Conservation (phyloP, 2,329 filamentous ascomycete genomes). For the Fusarium tupiense region DNA sequence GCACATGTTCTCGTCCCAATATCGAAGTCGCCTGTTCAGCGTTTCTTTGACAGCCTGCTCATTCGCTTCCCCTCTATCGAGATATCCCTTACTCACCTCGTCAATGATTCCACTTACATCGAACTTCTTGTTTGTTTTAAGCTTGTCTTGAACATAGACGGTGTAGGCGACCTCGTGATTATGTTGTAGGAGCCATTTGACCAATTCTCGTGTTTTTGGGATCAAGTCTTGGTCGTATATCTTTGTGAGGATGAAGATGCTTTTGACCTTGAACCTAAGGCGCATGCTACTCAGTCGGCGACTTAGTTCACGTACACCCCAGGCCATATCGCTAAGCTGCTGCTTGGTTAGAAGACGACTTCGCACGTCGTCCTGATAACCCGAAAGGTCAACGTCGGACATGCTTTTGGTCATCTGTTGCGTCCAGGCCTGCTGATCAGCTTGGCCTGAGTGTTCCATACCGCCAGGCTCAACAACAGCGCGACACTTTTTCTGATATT, state of each 20-base stretch:
- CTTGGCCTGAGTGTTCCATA: slow-evolving; percentile 59
- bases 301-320: slow-evolving; percentile 90
- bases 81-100: slow-evolving; percentile 62
- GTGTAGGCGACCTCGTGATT: slow-evolving; percentile 75
- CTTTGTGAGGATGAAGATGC: slow-evolving; percentile 90
- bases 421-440: slow-evolving; percentile 67
- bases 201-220: slow-evolving; percentile 77
- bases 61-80: slow-evolving; percentile 48
- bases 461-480: slow-evolving; percentile 53
- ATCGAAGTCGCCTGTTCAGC: slow-evolving; percentile 69
- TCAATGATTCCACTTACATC: slow-evolving; percentile 74
- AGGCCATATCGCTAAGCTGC: slow-evolving; percentile 95
- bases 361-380: slow-evolving; percentile 53
- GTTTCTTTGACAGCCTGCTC: slow-evolving; percentile 48
- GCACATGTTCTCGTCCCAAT: slow-evolving; percentile 86
- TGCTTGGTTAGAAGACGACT: slow-evolving; percentile 91
- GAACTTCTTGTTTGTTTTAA: slow-evolving; percentile 78
- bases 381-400: slow-evolving; percentile 53
- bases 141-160: slow-evolving; percentile 83
- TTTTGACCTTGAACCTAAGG: slow-evolving; percentile 82
- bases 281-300: slow-evolving; percentile 85
- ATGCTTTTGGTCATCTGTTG: slow-evolving; percentile 56
- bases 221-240: slow-evolving; percentile 87
- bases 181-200: slow-evolving; percentile 81
- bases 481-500: slow-evolving; percentile 38